Conservation (phyloP, 2,329 filamentous ascomycete species). For the Colletotrichum lupini region DNA sequence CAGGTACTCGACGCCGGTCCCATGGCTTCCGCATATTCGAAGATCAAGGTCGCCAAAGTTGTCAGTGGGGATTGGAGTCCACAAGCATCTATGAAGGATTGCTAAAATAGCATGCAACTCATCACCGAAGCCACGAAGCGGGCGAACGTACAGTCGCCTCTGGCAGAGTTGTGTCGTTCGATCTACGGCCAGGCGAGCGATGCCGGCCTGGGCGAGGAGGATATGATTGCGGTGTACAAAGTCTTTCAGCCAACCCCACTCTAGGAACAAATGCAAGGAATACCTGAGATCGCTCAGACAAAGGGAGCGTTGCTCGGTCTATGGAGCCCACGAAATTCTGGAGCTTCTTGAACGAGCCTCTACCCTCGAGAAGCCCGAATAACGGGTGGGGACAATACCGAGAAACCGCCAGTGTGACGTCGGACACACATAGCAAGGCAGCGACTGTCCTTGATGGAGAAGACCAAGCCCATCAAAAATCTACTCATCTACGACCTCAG, state of each 20-base stretch:
- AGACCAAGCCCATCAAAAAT: not conserved
- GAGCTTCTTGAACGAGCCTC: not conserved
- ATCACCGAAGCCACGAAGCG: slow-evolving; percentile 40
- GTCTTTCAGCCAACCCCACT: not conserved
- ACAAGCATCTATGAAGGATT: slow-evolving; percentile 45
- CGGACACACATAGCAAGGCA: not conserved
- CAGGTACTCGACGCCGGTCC: slow-evolving; percentile 45
- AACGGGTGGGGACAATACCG: not conserved
- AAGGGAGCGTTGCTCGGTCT: no score
- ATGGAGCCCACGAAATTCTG: not conserved
- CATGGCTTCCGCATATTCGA: slow-evolving; percentile 45
- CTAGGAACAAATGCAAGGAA: not conserved
- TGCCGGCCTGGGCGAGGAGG: slow-evolving; percentile 39
- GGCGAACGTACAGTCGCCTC: slow-evolving; percentile 37
- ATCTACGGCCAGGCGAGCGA: slow-evolving; percentile 42
- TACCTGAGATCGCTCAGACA: not conserved
- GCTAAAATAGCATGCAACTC: slow-evolving; percentile 43
- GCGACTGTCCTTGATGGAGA: not conserved
- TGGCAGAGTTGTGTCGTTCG: slow-evolving; percentile 37
- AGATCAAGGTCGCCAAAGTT: slow-evolving; percentile 45
- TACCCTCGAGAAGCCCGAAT: not conserved
- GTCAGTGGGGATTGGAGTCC: slow-evolving; percentile 43
- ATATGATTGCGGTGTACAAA: slow-evolving; percentile 44
- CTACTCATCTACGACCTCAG: not conserved
- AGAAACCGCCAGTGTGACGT: not conserved